These are phyloP conservation scores for Penicillium taxi DNA, from an alignment of 495 filamentous ascomycete species.

Conservation along the genomic window DNA sequence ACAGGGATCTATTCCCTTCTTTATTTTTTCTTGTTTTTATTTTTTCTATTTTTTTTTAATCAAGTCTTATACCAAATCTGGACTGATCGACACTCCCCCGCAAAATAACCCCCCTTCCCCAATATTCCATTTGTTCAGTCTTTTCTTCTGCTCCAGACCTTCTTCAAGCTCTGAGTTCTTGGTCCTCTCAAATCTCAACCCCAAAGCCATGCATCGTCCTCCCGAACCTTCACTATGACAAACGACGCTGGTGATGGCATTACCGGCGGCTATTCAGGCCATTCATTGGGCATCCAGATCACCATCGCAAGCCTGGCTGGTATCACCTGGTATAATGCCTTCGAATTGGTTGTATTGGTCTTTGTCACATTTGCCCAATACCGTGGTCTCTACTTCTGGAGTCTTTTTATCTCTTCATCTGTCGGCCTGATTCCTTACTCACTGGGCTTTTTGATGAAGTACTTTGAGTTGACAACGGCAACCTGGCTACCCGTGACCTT, in stretches of 20 bases:
- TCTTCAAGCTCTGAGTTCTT: too few relatives aligned
- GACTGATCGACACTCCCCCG: neutral
- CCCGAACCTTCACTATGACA: conserved; percentile 7
- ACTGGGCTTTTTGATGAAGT: conserved; percentile 54
- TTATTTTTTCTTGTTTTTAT: too few relatives aligned
- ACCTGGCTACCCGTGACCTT: conserved; percentile 38
- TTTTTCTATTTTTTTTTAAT: too few relatives aligned
- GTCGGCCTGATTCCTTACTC: conserved; percentile 51
- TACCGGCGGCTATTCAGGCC: conserved; percentile 33
- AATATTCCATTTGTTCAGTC: conserved; percentile 9
- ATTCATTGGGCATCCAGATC: conserved; percentile 32
- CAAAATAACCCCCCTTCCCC: neutral
- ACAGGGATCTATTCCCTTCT: too few relatives aligned
- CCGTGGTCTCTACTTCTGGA: conserved; percentile 52
- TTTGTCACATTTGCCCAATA: conserved; percentile 48
- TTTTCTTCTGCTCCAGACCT: neutral
- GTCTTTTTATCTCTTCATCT: conserved; percentile 42
- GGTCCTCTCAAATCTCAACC: conserved; percentile 4
- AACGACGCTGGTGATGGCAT: conserved; percentile 35
- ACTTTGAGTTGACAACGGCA: conserved; percentile 41
- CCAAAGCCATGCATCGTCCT: conserved; percentile 13
- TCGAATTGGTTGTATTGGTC: conserved; percentile 48
- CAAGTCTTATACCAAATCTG: too few relatives aligned
- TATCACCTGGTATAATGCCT: conserved; percentile 48
- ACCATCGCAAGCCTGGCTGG: conserved; percentile 48